These are phyloP conservation scores for Gigaspora rosea DNA, from an alignment of 192 early-diverging fungal genomes.

Conservation along the genomic window DNA sequence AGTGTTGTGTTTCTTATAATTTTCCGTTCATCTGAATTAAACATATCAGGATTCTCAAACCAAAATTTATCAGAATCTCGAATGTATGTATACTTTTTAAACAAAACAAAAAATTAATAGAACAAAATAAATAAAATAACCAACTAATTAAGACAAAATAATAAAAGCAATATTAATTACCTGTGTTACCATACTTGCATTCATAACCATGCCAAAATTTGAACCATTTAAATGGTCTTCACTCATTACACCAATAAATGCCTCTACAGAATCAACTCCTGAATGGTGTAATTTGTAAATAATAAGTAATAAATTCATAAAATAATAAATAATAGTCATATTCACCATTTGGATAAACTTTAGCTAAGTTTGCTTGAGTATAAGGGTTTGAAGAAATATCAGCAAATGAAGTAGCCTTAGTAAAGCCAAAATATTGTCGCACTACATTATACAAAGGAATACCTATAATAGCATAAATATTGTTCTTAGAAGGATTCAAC, in stretches of 20 bases:
- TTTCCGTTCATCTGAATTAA: conserved; percentile 41
- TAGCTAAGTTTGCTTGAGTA: background rate
- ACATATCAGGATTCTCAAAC: conserved; percentile 53
- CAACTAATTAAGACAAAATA: no score
- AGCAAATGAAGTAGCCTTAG: background rate
- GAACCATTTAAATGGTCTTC: conserved; percentile 29
- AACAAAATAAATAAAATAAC: background rate
- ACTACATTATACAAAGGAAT: conserved; percentile 30
- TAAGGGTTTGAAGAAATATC: conserved; percentile 23
- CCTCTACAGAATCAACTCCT: conserved; percentile 8
- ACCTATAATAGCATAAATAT: conserved; percentile 7
- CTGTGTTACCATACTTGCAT: conserved; percentile 5
- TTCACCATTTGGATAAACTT: conserved; percentile 3
- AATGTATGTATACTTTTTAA: conserved; percentile 32
- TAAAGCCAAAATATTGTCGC: background rate
- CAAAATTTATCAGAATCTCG: conserved; percentile 53
- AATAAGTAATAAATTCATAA: no score
- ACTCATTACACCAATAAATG: conserved; percentile 21
- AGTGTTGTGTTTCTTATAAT: conserved; percentile 30
- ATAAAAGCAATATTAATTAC: background rate
- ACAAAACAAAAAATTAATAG: conserved; percentile 33
- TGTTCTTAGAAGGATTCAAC: no score
- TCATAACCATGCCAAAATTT: conserved; percentile 10
- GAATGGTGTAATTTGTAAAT: no score
- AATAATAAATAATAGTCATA: no score